These are phyloP conservation scores for Ascoidea rubescens DNA, from an alignment of 805 yeast species.

Conservation along the genomic window DNA sequence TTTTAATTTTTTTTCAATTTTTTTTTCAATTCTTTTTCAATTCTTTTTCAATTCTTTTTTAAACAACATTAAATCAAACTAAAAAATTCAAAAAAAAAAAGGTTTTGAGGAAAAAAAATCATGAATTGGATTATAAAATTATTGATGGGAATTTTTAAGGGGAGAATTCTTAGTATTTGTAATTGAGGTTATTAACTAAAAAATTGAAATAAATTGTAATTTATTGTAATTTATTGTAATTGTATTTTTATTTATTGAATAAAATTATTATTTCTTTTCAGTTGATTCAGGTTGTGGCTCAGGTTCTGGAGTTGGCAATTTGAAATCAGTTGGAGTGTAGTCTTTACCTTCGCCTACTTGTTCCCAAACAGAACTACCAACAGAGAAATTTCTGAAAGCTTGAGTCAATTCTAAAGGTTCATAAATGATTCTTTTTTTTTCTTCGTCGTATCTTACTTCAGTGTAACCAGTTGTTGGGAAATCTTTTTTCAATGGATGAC, in stretches of 20 bases:
- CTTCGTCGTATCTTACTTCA: constrained; percentile 82
- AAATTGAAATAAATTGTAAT: neutral
- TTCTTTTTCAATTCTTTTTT: no score
- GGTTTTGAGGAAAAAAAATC: neutral
- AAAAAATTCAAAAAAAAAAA: no score
- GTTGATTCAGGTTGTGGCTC: constrained; percentile 43
- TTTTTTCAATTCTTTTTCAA: no score
- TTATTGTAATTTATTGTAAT: neutral
- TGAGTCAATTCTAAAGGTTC: constrained; percentile 86
- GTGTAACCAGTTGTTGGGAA: constrained; percentile 90
- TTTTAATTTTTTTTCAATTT: no score
- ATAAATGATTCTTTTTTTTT: constrained; percentile 77
- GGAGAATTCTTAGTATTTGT: neutral
- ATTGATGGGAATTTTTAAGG: neutral
- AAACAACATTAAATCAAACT: no score
- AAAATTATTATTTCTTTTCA: neutral
- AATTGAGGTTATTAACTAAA: neutral
- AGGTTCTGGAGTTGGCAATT: constrained; percentile 71
- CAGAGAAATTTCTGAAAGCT: constrained; percentile 83
- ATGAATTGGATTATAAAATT: neutral
- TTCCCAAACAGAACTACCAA: constrained; percentile 84
- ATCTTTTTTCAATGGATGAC: constrained; percentile 83
- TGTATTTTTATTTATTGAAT: neutral
- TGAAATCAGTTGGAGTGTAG: constrained; percentile 66
- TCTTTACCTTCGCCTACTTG: constrained; percentile 83